Base-by-base conservation (phyloP, 768 basidiomycete species). In the Leccinum fibrillosum region DNA sequence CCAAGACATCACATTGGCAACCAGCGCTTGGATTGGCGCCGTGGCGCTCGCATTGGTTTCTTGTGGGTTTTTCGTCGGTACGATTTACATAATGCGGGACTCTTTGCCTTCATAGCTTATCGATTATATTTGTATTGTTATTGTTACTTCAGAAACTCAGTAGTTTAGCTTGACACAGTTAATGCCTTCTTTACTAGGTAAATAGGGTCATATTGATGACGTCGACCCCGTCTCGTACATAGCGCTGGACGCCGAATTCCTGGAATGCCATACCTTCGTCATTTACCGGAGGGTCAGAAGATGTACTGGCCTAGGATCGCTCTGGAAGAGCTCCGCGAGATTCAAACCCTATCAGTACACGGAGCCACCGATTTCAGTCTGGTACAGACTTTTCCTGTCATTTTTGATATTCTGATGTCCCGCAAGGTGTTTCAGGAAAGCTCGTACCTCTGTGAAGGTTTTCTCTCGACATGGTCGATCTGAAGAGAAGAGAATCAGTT, bases 11-110 rank as follows among this genome's bases (percentile, higher is more conserved):
- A 25, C 39, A 7, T 32, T 55, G 45, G 72, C 73, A 62, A 68
- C 55, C 39, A 35, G n/a, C 0, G 73, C 74, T 12, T 79, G 78
- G 77, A 69, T 73, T 48, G 75, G 76, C 0, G 78, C 71, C 1
- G 68, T 76, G 0, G 61, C 56, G 9, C 63, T 79, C 2, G 69
- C 72, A 2, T 58, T 66, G 34, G 51, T 52, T 1, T 64, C 54
- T 55, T 71, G 69, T 3, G 11, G 50, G 0, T 23, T 67, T 28
- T 76, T 73, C 30, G 63, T 73, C 1, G 61, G 64, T 2, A 63
- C 65, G 54, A 66, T 77, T 1, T 70, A 68, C 51, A 58, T 76
- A 13, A 37, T 70, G 11, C 56, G 65, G 6, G 69, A 76, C 35
- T 49, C 66, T 7, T 32, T 68, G 8, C 62, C 59, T 32, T 42